phyloP scores from a whole-genome alignment of 2,329 filamentous ascomycete species.

The Huntiella abstrusa region DNA sequence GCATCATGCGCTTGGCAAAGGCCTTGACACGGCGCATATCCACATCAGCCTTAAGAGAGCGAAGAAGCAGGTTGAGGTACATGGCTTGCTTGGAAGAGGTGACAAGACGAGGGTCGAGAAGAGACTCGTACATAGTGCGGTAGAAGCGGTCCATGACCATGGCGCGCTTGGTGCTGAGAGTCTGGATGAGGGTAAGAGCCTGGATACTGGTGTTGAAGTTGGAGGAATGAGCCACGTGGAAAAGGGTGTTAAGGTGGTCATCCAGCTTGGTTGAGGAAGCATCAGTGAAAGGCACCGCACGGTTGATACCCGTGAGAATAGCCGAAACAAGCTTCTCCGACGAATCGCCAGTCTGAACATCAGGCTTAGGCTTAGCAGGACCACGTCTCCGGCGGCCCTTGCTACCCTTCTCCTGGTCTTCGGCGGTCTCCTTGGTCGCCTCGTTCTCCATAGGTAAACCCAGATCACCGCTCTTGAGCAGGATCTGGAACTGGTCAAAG shows the following conservation, averaged over 20 bases:
- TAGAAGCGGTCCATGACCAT: slow-evolving; percentile 82
- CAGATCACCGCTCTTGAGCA: slow-evolving; percentile 46
- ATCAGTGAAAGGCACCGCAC: slow-evolving; percentile 81
- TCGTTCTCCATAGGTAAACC: slow-evolving; percentile 22
- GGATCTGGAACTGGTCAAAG: slow-evolving; percentile 68
- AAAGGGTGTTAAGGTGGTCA: slow-evolving; percentile 80
- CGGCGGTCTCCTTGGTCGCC: slow-evolving; percentile 16
- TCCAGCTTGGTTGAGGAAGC: slow-evolving; percentile 53
- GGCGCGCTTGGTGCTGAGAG: slow-evolving; percentile 65
- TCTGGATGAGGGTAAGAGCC: slow-evolving; percentile 84
- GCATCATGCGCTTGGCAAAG: slow-evolving; percentile 83
- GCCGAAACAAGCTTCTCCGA: slow-evolving; percentile 78
- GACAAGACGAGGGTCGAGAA: slow-evolving; percentile 73
- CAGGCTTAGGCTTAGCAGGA: neutral
- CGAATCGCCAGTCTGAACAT: slow-evolving; percentile 7
- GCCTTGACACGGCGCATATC: slow-evolving; percentile 85
- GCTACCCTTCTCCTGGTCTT: slow-evolving; percentile 17
- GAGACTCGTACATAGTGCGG: slow-evolving; percentile 82
- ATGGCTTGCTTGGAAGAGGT: slow-evolving; percentile 88
- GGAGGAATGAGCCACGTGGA: slow-evolving; percentile 87
- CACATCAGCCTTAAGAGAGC: slow-evolving; percentile 74
- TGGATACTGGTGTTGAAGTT: slow-evolving; percentile 99
- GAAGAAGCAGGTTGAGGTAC: slow-evolving; percentile 82
- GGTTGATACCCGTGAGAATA: slow-evolving; percentile 83
- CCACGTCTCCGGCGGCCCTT: slow-evolving; percentile 15